Base-by-base conservation (phyloP, 2,329 filamentous ascomycete species). In the Periconia digitata region DNA sequence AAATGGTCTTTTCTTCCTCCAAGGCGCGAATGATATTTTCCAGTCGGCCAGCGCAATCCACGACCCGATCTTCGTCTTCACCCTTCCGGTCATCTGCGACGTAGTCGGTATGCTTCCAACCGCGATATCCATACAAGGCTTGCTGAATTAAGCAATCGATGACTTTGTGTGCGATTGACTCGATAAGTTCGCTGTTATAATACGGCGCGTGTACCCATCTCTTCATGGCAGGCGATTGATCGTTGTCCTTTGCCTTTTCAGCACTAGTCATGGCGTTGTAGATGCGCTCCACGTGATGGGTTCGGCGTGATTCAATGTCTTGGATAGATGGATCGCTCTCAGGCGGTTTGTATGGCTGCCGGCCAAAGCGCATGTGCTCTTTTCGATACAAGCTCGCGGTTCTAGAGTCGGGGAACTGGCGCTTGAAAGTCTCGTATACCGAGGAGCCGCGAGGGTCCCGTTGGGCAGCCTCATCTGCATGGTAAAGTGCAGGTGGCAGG, bases 61-160 rank as follows among this genome's bases (percentile, higher is more conserved):
- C 53, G n/a, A 68, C 58, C 6, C 58, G 61, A 35, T 70, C 67
- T 24, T 67, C 64, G 18, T 62, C 59, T 29, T 69, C 66, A 6
- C 63, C 62, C 36, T 69, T 70, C 8, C 66, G 64, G 17, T 69
- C 66, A 24, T 69, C 66, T 2, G 56, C 56, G 1, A 64, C 63
- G 40, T 70, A 69, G 48, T 70, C 67, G 37, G 69, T 69, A 41
- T 69, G 66, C 10, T 56, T 50, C 64, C 65, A 70, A 7, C 66
- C 67, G 12, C 66, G 63, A 29, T 68, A 70, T 0, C 67, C 67
- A 8, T 60, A 45, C 22, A 60, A 60, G 3, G 58, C 63, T 37
- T 69, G 66, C 23, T 55, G 43, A 2, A 70, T 43, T 16, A 69
- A 44, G 44, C 60, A 64, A 43, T 70, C 66, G 13, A 69, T 58